Conservation (phyloP, 2,329 filamentous ascomycete genomes). For the Penicillium sp. region DNA sequence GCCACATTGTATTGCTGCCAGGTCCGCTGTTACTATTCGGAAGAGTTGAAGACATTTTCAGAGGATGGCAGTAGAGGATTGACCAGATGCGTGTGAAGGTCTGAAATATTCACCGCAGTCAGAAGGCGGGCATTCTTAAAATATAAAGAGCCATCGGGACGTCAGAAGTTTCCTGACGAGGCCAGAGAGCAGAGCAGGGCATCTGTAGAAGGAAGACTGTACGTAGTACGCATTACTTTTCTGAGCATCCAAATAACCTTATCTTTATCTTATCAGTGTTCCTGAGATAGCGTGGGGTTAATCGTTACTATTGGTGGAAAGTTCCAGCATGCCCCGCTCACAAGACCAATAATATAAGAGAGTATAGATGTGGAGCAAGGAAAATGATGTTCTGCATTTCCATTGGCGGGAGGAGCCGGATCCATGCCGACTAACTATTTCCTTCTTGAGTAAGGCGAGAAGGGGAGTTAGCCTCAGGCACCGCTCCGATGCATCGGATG, state of each 20-base stretch:
- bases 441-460: not conserved
- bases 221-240: too few species aligned
- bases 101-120: not conserved
- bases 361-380: too few species aligned
- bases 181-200: not conserved
- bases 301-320: not conserved
- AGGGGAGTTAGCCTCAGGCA: not conserved
- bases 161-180: not conserved
- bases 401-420: not conserved
- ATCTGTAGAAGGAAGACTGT: too few species aligned
- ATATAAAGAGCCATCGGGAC: not conserved
- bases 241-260: not conserved
- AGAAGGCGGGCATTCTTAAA: not conserved
- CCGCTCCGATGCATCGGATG: not conserved
- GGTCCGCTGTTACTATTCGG: too few species aligned
- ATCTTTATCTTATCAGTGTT: not conserved
- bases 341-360: too few species aligned
- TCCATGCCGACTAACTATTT: not conserved
- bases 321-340: not conserved
- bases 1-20: constrained; percentile 1
- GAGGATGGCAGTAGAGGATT: not conserved
- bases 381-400: not conserved
- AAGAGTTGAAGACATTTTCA: not conserved
- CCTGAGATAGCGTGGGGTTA: not conserved
- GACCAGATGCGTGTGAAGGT: not conserved